Evolutionary conservation across 106 monocot species (phyloP), one percentile per base, ranked within the genome.

Genomic region (Dioscorea zingiberensis): DNA sequence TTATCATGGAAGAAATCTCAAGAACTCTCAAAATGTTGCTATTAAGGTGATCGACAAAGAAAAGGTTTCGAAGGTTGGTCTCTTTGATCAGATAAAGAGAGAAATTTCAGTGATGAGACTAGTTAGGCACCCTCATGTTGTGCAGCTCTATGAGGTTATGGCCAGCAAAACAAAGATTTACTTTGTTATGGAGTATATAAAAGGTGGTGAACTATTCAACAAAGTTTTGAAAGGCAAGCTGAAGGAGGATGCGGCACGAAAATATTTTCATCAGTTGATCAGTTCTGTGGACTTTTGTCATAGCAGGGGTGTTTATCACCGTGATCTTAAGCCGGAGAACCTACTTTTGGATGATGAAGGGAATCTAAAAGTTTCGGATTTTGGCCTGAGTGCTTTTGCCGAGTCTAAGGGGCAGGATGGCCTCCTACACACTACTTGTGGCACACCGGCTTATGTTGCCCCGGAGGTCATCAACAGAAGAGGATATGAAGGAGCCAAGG

Each of bases 391-490:
- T 58, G 87, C 87, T 9, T 63, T 83, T 26, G 64, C 64, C 5
- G 71, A 77, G 38, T 87, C 77, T 2, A 80, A 51, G 53, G 65
- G 64, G 22, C 80, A 80, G 47, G 87, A 83, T 65, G 83, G 74
- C 16, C 44, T 87, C n/a, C 71, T 87, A 24, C 83, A 87, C 58
- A 87, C 87, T 2, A 77, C 83, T 67, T 87, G 87, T 57, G 87
- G 87, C 7, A 87, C 87, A 21, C 87, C 87, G 7, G 83, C 87
- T n/a, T 87, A 87, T 74, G 83, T 87, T 47, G 80, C 87, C 27
- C 87, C 87, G 55, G 87, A 87, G 65, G 77, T 87, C 23, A 77
- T 87, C 47, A 71, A 48, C 60, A 70, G 76, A 56, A 80, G 62
- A 51, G 87, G 87, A n/a, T 87, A 87, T 59, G 83, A 87, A 47